Conservation (phyloP, 495 filamentous ascomycete species). For the Annulohypoxylon stygium region DNA sequence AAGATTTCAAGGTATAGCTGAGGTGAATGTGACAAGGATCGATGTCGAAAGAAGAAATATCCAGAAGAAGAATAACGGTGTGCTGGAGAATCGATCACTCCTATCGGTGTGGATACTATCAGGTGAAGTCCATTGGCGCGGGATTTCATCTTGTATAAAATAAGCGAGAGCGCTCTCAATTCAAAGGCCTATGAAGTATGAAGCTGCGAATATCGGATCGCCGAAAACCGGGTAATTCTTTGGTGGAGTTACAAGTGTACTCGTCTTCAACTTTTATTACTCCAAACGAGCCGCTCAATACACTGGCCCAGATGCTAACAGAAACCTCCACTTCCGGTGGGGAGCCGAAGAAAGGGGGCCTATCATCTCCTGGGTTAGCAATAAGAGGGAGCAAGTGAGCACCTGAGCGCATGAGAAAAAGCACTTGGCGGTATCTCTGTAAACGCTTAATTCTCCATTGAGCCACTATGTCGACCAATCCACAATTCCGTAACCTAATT, state of each 20-base stretch:
- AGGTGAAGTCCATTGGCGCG: background rate
- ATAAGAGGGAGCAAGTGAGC: conserved; percentile 14
- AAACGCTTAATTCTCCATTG: background rate
- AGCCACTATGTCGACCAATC: conserved; percentile 3
- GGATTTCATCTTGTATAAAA: background rate
- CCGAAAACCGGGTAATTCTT: background rate
- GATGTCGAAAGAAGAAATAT: background rate
- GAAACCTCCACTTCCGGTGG: conserved; percentile 11
- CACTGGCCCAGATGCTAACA: background rate
- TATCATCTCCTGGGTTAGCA: background rate
- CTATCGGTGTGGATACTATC: background rate
- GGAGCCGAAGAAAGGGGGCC: conserved; percentile 2
- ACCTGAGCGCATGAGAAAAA: background rate
- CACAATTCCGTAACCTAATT: conserved; percentile 21
- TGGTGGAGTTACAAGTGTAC: background rate
- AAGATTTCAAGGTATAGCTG: background rate
- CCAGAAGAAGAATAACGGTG: background rate
- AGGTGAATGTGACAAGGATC: background rate
- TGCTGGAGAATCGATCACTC: background rate
- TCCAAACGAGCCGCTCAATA: background rate
- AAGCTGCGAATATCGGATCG: conserved; percentile 6
- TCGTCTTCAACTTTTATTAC: background rate
- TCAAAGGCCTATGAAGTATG: background rate
- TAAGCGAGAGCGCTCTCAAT: background rate
- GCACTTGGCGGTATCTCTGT: background rate